Evolutionary conservation across 257 asterid genomes (phyloP), one percentile per base, ranked within the genome.

Genomic region (Penstemon davidsonii): DNA sequence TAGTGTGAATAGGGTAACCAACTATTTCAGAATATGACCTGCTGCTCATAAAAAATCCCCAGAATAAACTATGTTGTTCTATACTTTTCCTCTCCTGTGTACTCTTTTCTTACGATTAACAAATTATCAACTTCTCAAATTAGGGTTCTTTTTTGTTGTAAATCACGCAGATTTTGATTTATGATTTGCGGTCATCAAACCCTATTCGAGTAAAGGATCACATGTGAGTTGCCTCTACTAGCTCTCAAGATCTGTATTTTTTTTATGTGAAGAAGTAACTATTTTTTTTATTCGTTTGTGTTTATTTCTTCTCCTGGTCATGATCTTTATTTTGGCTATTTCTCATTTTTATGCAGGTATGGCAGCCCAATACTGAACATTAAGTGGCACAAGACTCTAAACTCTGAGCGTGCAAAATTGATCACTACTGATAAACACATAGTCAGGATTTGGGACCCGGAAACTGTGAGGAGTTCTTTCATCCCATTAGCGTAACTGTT

Each of bases 401-500:
- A 90, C 81, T 78, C 92, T 42, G 84, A 85, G 63, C 79, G 75
- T 8, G 71, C 92, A 39, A 85, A 93, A 76, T 64, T 93, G 79
- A 87, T 93, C 57, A 84, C 96, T 67, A 71, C 96, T 2, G 99
- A 93, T 80, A 76, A 85, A 59, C 99, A 90, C 82, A 82, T 84
- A 46, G 97, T 90, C 81, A 81, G 96, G 84, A 76, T 93, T 64
- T 93, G 97, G 99, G 95, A 93, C 83, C 89, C 94, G 67, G 84
- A 81, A 45, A 93, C 95, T 47, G 96, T 92, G 82, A 75, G 88
- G 68, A 75, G 52, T 52, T 56, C 69, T 70, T 55, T 60, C 62
- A 43, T 52, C 46, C 64, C 60, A 40, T 40, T n/a, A 7, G 57
- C 51, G 6, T 56, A 1, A 1, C 18, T 62, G 41, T 43, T 42